Conservation (phyloP, 2,329 filamentous ascomycete species). For the Sporothrix mexicana region DNA sequence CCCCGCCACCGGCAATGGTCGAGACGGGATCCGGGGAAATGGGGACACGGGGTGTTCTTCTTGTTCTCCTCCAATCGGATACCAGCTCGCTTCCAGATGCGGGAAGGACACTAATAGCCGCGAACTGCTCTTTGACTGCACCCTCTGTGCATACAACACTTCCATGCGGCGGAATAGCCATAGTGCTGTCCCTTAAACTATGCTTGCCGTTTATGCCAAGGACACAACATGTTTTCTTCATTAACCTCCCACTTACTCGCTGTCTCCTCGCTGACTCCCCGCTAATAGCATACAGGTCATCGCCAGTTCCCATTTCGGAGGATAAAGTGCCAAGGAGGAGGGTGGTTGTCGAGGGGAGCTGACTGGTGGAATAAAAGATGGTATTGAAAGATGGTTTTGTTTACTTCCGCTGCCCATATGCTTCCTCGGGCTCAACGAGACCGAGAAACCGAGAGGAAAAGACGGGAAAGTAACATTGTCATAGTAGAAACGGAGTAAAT, state of each 20-base stretch:
- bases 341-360: background rate
- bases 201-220: background rate
- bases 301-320: slow-evolving; percentile 2
- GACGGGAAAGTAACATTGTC: too few relatives aligned
- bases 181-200: background rate
- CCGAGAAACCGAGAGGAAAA: slow-evolving; percentile 5
- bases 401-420: background rate
- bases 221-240: background rate
- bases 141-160: background rate
- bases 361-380: background rate
- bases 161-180: slow-evolving; percentile 1
- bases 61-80: background rate
- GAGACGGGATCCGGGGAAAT: slow-evolving; percentile 6
- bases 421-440: background rate
- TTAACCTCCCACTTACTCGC: background rate
- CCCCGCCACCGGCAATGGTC: background rate
- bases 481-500: background rate
- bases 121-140: background rate
- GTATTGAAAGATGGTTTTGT: background rate
- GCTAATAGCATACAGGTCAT: slow-evolving; percentile 12
- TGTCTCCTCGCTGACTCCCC: background rate
- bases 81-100: background rate
- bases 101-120: background rate
- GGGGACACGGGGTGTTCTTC: background rate
- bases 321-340: slow-evolving; percentile 11